Conservation (phyloP, 148 eudicot species). For the Vaccinium macrocarpon region DNA sequence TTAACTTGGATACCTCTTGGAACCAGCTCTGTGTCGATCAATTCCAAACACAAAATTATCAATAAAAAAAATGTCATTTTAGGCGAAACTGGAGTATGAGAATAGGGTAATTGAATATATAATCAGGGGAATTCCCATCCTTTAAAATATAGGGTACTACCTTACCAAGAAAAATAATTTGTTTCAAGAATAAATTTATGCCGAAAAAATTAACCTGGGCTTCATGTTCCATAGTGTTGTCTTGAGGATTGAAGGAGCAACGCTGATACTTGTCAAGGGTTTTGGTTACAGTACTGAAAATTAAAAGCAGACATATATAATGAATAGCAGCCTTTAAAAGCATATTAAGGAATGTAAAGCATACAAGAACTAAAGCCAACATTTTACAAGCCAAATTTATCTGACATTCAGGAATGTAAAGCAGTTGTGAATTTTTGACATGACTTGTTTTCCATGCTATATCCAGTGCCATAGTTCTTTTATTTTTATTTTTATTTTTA, state of each 20-base stretch:
- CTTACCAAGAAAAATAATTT: no score
- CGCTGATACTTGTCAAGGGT: slow-evolving; percentile 57
- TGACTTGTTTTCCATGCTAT: not conserved
- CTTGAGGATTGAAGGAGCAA: slow-evolving; percentile 44
- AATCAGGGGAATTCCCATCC: not conserved
- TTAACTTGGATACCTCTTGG: slow-evolving; percentile 71
- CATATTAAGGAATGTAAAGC: not conserved
- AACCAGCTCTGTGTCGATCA: slow-evolving; percentile 57
- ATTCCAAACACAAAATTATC: not conserved
- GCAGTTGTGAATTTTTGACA: not conserved
- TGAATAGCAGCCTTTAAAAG: not conserved
- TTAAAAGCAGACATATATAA: not conserved
- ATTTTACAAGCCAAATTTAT: not conserved
- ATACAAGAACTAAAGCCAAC: not conserved
- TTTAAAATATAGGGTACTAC: no score
- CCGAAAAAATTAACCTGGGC: slow-evolving; percentile 39
- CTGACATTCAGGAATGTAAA: not conserved
- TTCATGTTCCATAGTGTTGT: slow-evolving; percentile 36
- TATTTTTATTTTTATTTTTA: no score
- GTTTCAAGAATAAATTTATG: not conserved
- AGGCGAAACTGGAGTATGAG: not conserved
- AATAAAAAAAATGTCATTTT: not conserved
- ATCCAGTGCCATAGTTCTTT: not conserved
- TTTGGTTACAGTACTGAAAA: slow-evolving; percentile 33
- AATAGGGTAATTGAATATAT: not conserved